A percentile compares a stretch with the other conserved stretches of the same genome.
Conservation (phyloP, 2,329 filamentous ascomycete genomes). For the Fusarium redolens region DNA sequence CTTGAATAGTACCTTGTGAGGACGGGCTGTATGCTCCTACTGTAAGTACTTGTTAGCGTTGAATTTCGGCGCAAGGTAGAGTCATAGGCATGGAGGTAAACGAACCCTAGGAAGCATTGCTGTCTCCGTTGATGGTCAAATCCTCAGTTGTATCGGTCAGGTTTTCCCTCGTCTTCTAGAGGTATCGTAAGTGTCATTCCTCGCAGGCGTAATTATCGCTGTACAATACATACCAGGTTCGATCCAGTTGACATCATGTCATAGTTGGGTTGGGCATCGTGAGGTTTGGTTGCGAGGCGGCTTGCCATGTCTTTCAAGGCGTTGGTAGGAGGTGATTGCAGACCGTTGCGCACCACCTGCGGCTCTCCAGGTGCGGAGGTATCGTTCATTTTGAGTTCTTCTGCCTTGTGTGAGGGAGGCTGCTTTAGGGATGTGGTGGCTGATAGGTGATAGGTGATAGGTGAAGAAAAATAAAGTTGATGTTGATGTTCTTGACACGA, state of each 20-base stretch:
- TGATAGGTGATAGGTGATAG: not conserved
- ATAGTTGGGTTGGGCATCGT: not conserved
- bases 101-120: conserved; percentile 21
- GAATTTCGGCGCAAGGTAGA: not conserved
- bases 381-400: not conserved
- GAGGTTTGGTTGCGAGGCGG: not conserved
- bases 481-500: not conserved
- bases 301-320: not conserved
- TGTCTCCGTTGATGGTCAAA: not conserved
- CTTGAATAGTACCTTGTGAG: not conserved
- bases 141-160: not conserved
- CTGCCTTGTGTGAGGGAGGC: not conserved
- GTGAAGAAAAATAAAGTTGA: not conserved
- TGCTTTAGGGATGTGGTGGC: not conserved
- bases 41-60: not conserved
- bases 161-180: not conserved
- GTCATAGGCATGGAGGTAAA: not conserved
- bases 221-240: not conserved
- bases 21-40: conserved; percentile 5
- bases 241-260: not conserved
- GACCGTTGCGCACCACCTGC: not conserved
- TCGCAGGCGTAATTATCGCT: not conserved
- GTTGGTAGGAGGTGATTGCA: not conserved
- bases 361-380: not conserved
- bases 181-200: not conserved